A percentile compares a stretch with the other conserved stretches of the same genome.
Evolutionary conservation across 176 grass and related monocot genomes (phyloP).

Genomic region (Puya raimondii): DNA sequence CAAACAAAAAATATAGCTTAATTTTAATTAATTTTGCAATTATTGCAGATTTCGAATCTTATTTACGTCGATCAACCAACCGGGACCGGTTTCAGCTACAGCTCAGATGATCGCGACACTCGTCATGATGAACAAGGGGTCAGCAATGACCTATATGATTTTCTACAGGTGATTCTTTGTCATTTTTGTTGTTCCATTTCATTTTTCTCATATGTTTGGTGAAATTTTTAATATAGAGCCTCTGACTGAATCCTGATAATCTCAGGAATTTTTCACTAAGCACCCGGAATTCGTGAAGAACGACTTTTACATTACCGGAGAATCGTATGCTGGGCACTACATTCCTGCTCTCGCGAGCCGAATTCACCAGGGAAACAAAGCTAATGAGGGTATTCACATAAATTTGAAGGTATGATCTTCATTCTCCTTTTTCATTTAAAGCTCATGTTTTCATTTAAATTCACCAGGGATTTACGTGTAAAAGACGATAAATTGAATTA

Average conservation of each 20-base stretch:
- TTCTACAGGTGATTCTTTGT: conserved; percentile 56
- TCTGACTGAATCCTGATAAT: not conserved
- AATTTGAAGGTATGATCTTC: conserved; percentile 61
- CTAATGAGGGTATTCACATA: conserved; percentile 74
- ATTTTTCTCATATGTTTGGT: not conserved
- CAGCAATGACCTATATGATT: conserved; percentile 73
- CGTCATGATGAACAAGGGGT: conserved; percentile 76
- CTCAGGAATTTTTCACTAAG: conserved; percentile 76
- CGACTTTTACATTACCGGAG: conserved; percentile 88
- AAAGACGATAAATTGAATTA: not conserved
- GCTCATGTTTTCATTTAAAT: not conserved
- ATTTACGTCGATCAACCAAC: conserved; percentile 91
- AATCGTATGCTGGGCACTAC: conserved; percentile 97
- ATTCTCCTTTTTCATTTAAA: not conserved
- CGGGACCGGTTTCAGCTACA: conserved; percentile 89
- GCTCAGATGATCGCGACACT: conserved; percentile 64
- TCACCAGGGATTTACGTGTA: not conserved
- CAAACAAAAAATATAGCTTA: no score
- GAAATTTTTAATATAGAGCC: not conserved
- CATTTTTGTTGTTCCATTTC: not conserved
- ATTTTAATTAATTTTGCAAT: no score
- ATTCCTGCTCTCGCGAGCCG: conserved; percentile 83
- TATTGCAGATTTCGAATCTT: conserved; percentile 70
- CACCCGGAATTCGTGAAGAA: conserved; percentile 67
- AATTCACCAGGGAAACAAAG: conserved; percentile 87